Evolutionary conservation across 768 basidiomycete species (phyloP).

Genomic region (Leucosporidium scottii): DNA sequence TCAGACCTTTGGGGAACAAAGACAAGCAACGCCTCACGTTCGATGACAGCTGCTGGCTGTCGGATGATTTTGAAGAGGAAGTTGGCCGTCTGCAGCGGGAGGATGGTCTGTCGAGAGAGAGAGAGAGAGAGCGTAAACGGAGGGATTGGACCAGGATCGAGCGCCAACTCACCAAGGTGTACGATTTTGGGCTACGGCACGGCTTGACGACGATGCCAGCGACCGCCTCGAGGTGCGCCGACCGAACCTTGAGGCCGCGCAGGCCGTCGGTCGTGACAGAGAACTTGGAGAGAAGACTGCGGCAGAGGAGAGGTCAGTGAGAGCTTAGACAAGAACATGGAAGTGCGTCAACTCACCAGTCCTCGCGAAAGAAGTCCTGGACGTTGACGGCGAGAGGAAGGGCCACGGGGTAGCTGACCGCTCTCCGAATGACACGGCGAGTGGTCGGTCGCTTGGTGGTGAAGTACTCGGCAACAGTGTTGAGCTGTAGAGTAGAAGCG

Average conservation of each 20-base stretch:
- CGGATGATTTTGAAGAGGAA: conserved; percentile 58
- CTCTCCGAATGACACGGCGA: conserved; percentile 52
- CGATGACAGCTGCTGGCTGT: background rate
- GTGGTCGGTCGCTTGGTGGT: conserved; percentile 53
- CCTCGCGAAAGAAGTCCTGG: conserved; percentile 88
- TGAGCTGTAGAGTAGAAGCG: conserved; percentile 47
- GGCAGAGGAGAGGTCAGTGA: background rate
- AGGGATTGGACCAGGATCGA: background rate
- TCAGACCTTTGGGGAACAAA: background rate
- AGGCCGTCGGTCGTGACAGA: conserved; percentile 74
- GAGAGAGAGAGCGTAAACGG: no score
- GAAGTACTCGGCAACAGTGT: conserved; percentile 60
- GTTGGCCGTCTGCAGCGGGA: conserved; percentile 64
- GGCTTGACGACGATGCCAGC: conserved; percentile 36
- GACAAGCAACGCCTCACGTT: background rate
- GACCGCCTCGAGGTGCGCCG: conserved; percentile 50
- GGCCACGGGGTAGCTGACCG: conserved; percentile 56
- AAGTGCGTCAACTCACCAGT: no score
- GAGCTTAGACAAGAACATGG: no score
- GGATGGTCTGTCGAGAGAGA: conserved; percentile 54
- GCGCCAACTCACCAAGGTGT: conserved; percentile 40
- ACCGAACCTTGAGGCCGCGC: conserved; percentile 68
- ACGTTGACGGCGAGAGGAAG: conserved; percentile 88
- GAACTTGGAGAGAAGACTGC: conserved; percentile 81
- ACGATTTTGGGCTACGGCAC: conserved; percentile 47